A percentile compares a stretch with the other conserved stretches of the same genome.
These are phyloP conservation scores for Ottelia alismoides DNA, from an alignment of 106 monocot genomes.

Conservation along the genomic window DNA sequence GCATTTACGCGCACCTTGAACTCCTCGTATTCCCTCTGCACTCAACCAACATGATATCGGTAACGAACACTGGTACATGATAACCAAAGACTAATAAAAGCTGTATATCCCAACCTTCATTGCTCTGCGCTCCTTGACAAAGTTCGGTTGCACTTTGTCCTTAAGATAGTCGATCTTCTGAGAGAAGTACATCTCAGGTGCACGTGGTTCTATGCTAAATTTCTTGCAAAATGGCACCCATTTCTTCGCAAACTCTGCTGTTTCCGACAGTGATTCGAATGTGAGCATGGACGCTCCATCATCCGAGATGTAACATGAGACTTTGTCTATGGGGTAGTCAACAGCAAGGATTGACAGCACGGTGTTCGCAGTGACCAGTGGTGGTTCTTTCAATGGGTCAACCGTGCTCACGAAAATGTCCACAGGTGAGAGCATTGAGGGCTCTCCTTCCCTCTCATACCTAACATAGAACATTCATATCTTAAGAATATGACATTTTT, in stretches of 20 bases:
- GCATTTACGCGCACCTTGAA: constrained; percentile 31
- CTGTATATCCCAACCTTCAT: constrained; percentile 10
- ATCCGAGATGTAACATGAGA: constrained; percentile 19
- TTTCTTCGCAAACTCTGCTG: constrained; percentile 15
- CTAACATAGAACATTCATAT: too few species aligned
- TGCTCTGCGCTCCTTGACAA: constrained; percentile 18
- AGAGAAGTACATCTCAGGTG: constrained; percentile 17
- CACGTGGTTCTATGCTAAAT: constrained; percentile 15
- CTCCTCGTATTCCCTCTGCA: constrained; percentile 39
- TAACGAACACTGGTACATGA: background rate
- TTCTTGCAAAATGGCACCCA: constrained; percentile 19
- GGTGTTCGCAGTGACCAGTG: too few species aligned
- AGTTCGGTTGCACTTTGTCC: constrained; percentile 15
- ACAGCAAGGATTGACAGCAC: constrained; percentile 14
- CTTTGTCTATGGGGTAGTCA: constrained; percentile 18
- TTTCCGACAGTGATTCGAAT: constrained; percentile 15
- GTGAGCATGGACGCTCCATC: constrained; percentile 18
- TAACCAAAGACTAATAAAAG: background rate
- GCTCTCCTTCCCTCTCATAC: too few species aligned
- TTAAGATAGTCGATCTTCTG: constrained; percentile 18
- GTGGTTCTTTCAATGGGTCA: too few species aligned
- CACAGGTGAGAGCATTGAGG: constrained; percentile 50
- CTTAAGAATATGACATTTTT: too few species aligned
- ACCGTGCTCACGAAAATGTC: too few species aligned
- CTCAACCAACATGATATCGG: background rate